These are phyloP conservation scores for Eucalyptus sideroxylon DNA, from an alignment of 345 rosid genomes.

Conservation along the genomic window DNA sequence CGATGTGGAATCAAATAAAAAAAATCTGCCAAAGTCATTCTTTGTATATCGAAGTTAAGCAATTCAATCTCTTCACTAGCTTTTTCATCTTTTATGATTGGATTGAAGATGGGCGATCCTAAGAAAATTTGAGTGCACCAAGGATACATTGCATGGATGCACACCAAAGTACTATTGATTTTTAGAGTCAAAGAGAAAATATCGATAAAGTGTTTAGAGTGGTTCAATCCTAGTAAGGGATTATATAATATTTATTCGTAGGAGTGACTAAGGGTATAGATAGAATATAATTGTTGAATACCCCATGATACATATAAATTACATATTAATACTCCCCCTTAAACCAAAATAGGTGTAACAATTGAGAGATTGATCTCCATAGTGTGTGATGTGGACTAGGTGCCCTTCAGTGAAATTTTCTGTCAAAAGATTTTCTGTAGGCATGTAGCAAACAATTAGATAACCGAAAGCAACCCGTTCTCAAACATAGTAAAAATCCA, in stretches of 20 bases:
- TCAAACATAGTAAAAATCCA: background rate
- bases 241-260: no score
- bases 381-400: background rate
- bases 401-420: no score
- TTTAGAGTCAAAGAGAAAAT: background rate
- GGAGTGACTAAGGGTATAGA: background rate
- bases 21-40: background rate
- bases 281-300: background rate
- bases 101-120: background rate
- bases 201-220: background rate
- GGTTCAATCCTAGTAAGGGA: background rate
- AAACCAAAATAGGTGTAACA: background rate
- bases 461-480: background rate
- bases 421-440: background rate
- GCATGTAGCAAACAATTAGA: background rate
- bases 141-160: background rate
- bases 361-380: background rate
- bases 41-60: background rate
- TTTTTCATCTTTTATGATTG: background rate
- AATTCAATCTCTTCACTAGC: background rate
- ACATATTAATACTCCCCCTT: background rate
- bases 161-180: background rate
- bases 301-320: background rate
- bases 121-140: background rate
- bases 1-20: background rate